Evolutionary conservation across 257 asterid genomes (phyloP).

Genomic region (Capsicum rhomboideum): DNA sequence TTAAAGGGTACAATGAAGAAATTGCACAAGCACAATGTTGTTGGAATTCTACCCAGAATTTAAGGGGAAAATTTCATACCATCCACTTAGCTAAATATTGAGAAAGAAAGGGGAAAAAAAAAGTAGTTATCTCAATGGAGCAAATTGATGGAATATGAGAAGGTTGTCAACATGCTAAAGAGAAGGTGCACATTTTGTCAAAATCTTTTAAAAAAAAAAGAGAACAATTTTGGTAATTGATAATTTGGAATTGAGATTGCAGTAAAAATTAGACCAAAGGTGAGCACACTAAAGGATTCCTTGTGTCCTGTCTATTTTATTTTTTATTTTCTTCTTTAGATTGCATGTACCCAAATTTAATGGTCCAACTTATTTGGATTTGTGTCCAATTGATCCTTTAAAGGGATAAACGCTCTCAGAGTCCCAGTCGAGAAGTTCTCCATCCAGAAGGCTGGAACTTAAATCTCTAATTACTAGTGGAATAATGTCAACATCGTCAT

Average conservation of each 20-base stretch:
- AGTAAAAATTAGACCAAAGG: background rate
- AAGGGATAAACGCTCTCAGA: background rate
- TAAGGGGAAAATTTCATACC: no score
- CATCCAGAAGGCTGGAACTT: fast-evolving
- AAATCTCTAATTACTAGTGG: background rate
- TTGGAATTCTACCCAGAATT: no score
- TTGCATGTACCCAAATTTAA: background rate
- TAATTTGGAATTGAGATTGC: background rate
- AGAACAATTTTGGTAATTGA: background rate
- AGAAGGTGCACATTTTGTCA: background rate
- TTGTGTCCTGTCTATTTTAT: background rate
- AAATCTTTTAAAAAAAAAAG: background rate
- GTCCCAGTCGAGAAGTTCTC: background rate
- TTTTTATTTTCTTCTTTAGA: background rate
- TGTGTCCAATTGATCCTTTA: no score
- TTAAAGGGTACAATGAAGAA: no score
- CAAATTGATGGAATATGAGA: background rate
- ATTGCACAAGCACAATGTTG: no score
- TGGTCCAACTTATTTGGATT: background rate
- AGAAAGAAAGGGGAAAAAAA: background rate
- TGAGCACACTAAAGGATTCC: no score
- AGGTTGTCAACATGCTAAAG: background rate
- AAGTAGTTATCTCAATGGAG: background rate
- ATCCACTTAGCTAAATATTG: background rate
- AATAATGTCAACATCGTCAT: no score